Conservation (phyloP, 139 green algal species). For the Spirogloea muscicola region DNA sequence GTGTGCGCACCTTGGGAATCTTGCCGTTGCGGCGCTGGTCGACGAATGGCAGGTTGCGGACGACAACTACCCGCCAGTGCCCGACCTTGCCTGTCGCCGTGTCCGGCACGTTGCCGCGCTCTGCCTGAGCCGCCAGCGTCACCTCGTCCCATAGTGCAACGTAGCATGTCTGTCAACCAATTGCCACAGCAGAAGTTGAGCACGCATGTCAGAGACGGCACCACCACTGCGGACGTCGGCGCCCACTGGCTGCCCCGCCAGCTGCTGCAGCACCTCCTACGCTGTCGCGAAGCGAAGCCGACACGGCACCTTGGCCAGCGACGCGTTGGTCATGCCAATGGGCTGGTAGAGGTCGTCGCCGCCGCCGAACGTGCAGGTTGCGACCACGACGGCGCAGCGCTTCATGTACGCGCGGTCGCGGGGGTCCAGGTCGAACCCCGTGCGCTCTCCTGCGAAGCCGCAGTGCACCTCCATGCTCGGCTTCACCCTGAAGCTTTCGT, state of each 20-base stretch:
- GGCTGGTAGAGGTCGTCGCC: slow-evolving; percentile 33
- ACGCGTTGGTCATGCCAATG: slow-evolving; percentile 23
- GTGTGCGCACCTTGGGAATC: slow-evolving; percentile 23
- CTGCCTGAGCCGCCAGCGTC: slow-evolving; percentile 2
- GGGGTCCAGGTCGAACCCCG: slow-evolving; percentile 10
- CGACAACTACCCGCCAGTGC: slow-evolving; percentile 17
- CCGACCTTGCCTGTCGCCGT: slow-evolving; percentile 7
- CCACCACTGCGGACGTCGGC: too few species aligned
- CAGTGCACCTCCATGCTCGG: slow-evolving; percentile 35
- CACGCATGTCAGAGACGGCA: too few species aligned
- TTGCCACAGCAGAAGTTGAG: too few species aligned
- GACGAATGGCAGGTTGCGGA: slow-evolving; percentile 31
- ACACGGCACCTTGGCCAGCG: slow-evolving; percentile 24
- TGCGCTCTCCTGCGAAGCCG: slow-evolving; percentile 26
- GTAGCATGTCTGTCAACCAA: too few species aligned
- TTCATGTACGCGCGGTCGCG: slow-evolving; percentile 3
- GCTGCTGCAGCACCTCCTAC: too few species aligned
- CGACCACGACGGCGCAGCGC: slow-evolving; percentile 17
- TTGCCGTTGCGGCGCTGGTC: slow-evolving; percentile 42
- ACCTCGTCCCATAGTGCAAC: slow-evolving; percentile 32
- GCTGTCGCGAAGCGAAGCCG: too few species aligned
- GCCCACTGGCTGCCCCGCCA: too few species aligned
- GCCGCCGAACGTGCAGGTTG: slow-evolving; percentile 25
- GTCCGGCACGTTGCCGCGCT: slow-evolving; percentile 2
- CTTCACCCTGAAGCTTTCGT: slow-evolving; percentile 29